Evolutionary conservation across 192 early-diverging fungal species (phyloP).

Genomic region (Podochytrium sp.): DNA sequence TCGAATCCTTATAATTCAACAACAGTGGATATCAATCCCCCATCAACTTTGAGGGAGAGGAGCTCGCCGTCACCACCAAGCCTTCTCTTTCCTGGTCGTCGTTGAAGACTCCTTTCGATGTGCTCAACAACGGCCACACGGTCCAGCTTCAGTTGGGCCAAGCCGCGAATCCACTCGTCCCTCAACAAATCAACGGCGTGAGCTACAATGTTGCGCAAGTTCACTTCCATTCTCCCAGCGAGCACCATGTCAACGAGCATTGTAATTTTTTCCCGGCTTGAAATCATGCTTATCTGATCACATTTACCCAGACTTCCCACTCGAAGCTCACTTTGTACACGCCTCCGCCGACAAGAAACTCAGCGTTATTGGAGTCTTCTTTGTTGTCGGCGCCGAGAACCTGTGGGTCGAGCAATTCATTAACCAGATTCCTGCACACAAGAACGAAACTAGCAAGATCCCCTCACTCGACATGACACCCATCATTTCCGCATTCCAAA

Average conservation of each 20-base stretch:
- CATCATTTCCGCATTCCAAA: background rate
- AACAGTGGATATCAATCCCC: background rate
- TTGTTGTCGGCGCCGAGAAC: background rate
- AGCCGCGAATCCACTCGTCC: background rate
- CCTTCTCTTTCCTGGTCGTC: background rate
- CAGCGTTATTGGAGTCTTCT: conserved; percentile 15
- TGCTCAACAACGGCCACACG: background rate
- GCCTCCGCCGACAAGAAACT: background rate
- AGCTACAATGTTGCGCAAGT: background rate
- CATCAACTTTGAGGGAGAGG: background rate
- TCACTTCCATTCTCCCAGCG: conserved; percentile 17
- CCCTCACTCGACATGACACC: background rate
- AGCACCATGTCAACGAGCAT: conserved; percentile 9
- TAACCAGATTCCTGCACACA: background rate
- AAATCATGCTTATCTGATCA: background rate
- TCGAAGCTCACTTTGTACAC: conserved; percentile 9
- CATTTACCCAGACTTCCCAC: background rate
- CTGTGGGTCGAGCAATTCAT: background rate
- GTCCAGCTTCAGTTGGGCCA: background rate
- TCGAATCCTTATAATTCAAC: no score
- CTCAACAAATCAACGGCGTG: background rate
- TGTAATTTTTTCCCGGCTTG: background rate
- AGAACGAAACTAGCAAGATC: background rate
- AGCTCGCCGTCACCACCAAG: background rate
- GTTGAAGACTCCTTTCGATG: background rate